Percentiles rank a stretch among this genome's conserved stretches.
These are phyloP conservation scores for Akanthomyces dipterigenus DNA, from an alignment of 2,329 filamentous ascomycete species.

Conservation along the genomic window DNA sequence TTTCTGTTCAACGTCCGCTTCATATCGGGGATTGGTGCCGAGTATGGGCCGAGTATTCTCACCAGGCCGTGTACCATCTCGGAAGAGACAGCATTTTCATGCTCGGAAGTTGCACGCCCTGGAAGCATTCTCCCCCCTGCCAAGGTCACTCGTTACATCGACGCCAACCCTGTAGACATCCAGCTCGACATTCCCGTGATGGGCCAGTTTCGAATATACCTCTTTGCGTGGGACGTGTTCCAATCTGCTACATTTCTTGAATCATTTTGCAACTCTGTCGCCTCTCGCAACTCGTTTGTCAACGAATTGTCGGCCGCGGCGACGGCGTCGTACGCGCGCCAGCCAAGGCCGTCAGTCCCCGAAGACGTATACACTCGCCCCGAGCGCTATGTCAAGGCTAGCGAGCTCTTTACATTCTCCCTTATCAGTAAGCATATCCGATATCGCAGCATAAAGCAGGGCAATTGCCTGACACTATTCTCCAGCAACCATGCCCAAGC, in stretches of 20 bases:
- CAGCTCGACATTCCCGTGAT: conserved; percentile 73
- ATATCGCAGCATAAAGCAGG: neutral
- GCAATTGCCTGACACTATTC: neutral
- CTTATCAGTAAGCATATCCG: conserved; percentile 50
- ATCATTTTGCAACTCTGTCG: conserved; percentile 49
- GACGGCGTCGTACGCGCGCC: conserved; percentile 53
- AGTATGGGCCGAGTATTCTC: conserved; percentile 46
- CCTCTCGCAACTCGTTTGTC: conserved; percentile 46
- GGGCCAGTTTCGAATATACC: conserved; percentile 69
- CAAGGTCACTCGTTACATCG: conserved; percentile 66
- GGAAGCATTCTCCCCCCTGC: conserved; percentile 57
- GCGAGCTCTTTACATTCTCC: conserved; percentile 62
- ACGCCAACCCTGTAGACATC: conserved; percentile 70
- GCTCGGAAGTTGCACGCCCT: conserved; percentile 32
- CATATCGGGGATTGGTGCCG: conserved; percentile 65
- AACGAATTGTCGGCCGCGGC: conserved; percentile 53
- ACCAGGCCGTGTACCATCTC: conserved; percentile 39
- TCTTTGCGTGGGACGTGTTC: conserved; percentile 59
- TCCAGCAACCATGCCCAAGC: conserved; percentile 53
- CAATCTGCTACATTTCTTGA: conserved; percentile 51
- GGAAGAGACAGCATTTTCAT: conserved; percentile 27
- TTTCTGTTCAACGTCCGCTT: conserved; percentile 66
- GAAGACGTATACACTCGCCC: conserved; percentile 62
- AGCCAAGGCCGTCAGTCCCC: conserved; percentile 49
- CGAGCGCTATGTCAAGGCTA: conserved; percentile 61